These are phyloP conservation scores for Hypoxylon sp. DNA, from an alignment of 2,329 filamentous ascomycete species.

Conservation along the genomic window DNA sequence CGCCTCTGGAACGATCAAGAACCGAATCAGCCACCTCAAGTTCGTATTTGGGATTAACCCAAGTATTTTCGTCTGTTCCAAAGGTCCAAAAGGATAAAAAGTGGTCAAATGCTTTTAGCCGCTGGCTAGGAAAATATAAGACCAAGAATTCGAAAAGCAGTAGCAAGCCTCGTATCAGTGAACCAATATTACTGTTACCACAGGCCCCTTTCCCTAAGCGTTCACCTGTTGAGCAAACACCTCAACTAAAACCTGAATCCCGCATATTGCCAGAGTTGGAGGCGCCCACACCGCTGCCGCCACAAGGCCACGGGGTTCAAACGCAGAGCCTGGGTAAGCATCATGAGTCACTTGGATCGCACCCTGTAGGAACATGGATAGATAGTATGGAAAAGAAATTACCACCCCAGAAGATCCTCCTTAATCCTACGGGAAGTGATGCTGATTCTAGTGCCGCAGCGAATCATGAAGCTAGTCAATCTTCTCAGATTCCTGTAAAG, in stretches of 20 bases:
- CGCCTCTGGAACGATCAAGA: constrained; percentile 4
- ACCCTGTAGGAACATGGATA: constrained; percentile 33
- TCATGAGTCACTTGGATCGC: constrained; percentile 47
- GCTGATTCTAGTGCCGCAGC: constrained; percentile 6
- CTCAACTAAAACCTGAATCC: neutral
- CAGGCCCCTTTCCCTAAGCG: constrained; percentile 7
- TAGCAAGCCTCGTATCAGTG: constrained; percentile 33
- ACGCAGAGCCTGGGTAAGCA: constrained; percentile 33
- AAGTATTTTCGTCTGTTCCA: constrained; percentile 8
- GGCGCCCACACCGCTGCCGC: neutral
- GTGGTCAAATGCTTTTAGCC: constrained; percentile 10
- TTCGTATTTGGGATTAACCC: constrained; percentile 21
- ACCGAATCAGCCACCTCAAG: neutral
- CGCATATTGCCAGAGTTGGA: constrained; percentile 20
- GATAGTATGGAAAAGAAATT: constrained; percentile 5
- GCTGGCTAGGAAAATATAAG: constrained; percentile 33
- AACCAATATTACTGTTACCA: constrained; percentile 4
- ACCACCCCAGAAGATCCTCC: neutral
- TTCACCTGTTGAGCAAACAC: constrained; percentile 8
- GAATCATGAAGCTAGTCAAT: neutral
- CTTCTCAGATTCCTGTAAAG: neutral
- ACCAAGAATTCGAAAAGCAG: constrained; percentile 7
- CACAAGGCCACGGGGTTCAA: constrained; percentile 9
- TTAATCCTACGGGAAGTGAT: neutral
- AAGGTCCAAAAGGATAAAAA: constrained; percentile 21